Evolutionary conservation across 257 asterid species (phyloP).

Genomic region (Oldenlandia corymbosa): DNA sequence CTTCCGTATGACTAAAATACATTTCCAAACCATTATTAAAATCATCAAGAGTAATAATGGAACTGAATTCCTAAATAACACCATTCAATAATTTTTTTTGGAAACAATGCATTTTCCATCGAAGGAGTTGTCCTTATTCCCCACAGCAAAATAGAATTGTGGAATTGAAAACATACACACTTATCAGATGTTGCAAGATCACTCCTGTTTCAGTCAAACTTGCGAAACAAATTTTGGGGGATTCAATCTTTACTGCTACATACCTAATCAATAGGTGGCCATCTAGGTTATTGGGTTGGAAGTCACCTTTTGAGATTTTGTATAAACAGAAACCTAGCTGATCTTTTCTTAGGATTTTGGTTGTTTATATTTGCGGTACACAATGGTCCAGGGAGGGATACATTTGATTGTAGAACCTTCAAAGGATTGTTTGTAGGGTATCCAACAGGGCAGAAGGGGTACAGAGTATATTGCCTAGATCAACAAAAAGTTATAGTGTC

Average conservation of each 20-base stretch:
- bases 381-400: not conserved
- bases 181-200: too few species aligned
- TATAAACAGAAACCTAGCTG: not conserved
- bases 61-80: too few species aligned
- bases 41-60: too few species aligned
- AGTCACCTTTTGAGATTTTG: not conserved
- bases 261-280: not conserved
- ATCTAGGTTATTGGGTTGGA: not conserved
- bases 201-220: not conserved
- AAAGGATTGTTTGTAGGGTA: conserved; percentile 11
- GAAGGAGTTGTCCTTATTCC: too few species aligned
- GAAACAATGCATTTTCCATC: too few species aligned
- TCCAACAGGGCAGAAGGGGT: not conserved
- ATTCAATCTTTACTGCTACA: not conserved
- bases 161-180: too few species aligned
- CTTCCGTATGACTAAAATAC: too few species aligned
- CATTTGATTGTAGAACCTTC: not conserved
- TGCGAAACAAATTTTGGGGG: not conserved
- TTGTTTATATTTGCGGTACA: not conserved
- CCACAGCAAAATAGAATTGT: too few species aligned
- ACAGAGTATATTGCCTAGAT: not conserved
- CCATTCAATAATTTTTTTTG: too few species aligned
- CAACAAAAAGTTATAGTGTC: too few species aligned
- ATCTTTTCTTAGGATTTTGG: not conserved
- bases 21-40: too few species aligned